A percentile compares a stretch with the other conserved stretches of the same genome.
These are phyloP conservation scores for Fusarium irregulare DNA, from an alignment of 2,329 filamentous ascomycete genomes.

Conservation along the genomic window DNA sequence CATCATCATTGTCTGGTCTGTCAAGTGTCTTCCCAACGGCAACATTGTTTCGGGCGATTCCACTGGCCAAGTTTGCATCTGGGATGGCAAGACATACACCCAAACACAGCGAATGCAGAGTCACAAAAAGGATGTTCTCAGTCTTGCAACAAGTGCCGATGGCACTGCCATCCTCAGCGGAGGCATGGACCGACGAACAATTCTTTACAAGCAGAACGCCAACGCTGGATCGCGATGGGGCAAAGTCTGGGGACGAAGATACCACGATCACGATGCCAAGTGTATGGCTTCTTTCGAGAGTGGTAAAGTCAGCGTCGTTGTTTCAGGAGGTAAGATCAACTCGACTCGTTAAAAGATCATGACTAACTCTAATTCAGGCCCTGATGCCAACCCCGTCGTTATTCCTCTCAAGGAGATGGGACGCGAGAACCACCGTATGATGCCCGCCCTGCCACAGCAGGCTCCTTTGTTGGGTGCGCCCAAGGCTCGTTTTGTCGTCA, in stretches of 20 bases:
- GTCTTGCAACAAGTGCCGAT: conserved; percentile 83
- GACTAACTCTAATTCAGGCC: conserved; percentile 63
- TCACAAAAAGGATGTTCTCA: conserved; percentile 90
- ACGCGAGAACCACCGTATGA: conserved; percentile 83
- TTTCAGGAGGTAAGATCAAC: conserved; percentile 83
- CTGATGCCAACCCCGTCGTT: conserved; percentile 85
- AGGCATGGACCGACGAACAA: conserved; percentile 89
- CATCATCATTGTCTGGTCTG: conserved; percentile 90
- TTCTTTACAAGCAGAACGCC: conserved; percentile 78
- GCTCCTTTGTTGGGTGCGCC: conserved; percentile 79
- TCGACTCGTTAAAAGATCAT: not conserved
- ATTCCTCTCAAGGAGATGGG: conserved; percentile 78
- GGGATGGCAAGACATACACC: conserved; percentile 92
- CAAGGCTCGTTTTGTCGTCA: conserved; percentile 79
- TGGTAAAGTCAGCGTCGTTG: conserved; percentile 82
- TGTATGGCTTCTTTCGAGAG: conserved; percentile 91
- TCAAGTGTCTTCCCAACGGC: conserved; percentile 87
- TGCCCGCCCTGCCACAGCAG: conserved; percentile 86
- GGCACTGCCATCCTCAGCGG: conserved; percentile 87
- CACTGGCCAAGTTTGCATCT: conserved; percentile 91
- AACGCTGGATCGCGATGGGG: conserved; percentile 77
- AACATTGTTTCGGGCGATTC: conserved; percentile 96
- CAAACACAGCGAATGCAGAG: conserved; percentile 86
- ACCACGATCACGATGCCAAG: conserved; percentile 96
- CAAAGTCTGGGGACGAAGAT: conserved; percentile 85